Evolutionary conservation across 805 yeast genomes (phyloP).

Genomic region (Saturnispora saitoi): DNA sequence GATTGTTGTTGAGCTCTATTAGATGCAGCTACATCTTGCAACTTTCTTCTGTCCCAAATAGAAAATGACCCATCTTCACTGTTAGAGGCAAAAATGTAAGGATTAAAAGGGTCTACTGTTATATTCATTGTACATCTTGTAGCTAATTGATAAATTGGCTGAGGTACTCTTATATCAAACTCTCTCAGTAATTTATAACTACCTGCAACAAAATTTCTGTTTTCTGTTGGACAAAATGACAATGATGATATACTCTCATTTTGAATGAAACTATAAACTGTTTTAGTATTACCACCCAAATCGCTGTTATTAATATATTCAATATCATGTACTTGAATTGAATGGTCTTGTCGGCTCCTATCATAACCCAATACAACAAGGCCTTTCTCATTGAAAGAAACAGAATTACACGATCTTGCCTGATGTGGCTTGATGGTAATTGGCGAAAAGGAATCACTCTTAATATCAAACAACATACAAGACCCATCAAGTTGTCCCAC

Average conservation of each 20-base stretch:
- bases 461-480: constrained; percentile 54
- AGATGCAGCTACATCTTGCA: constrained; percentile 24
- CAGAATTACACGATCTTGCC: constrained; percentile 63
- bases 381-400: constrained; percentile 59
- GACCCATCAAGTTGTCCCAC: constrained; percentile 71
- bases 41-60: constrained; percentile 69
- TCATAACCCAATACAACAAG: constrained; percentile 74
- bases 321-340: constrained; percentile 75
- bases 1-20: constrained; percentile 9
- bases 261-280: constrained; percentile 49
- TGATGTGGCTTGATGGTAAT: constrained; percentile 51
- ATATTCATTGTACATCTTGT: constrained; percentile 66
- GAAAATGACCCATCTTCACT: constrained; percentile 81
- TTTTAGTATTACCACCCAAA: constrained; percentile 38
- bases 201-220: constrained; percentile 54
- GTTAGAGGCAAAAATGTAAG: constrained; percentile 59
- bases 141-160: constrained; percentile 64
- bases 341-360: constrained; percentile 64
- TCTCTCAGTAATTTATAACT: constrained; percentile 71
- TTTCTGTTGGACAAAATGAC: constrained; percentile 53
- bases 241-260: constrained; percentile 71
- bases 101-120: constrained; percentile 59
- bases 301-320: constrained; percentile 30
- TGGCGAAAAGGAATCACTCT: constrained; percentile 20
- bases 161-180: constrained; percentile 59